Base-by-base conservation (phyloP, 2,329 filamentous ascomycete genomes). In the Fusarium chaquense region DNA sequence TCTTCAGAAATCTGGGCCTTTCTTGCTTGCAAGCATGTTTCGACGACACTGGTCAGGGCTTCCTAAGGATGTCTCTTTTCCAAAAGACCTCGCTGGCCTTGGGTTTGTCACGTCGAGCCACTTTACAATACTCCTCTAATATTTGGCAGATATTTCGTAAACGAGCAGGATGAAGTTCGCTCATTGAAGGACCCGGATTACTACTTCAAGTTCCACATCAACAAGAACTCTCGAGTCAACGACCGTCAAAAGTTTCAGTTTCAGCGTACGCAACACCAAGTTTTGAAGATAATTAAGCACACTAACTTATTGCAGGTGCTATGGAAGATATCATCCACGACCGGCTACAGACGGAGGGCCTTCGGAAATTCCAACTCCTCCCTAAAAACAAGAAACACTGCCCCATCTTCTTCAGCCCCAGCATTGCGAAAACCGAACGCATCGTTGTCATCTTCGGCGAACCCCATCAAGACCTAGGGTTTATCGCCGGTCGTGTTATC, bases 371-470 rank as follows among this genome's bases (percentile, higher is more conserved):
- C 7, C 83, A 83, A 16, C 84, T 97, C 3, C 6, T 67, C 6
- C 56, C 63, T 2, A 56, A 30, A n/a, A 56, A 62, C 44, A 46
- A 87, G 9, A 89, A 89, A 0, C 88, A 93, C 66, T 82, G 93
- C 9, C 89, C 90, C 0, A 92, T 98, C 72, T 87, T 95, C 62
- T 80, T 59, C 26, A 83, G 79, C 10, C 70, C 81, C 9, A 83
- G 89, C 62, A 78, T 96, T 5, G 73, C 78, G 24, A 78, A 77
- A 12, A 87, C 87, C 58, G 83, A 85, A 47, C 90, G 91, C 41
- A 81, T 97, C 18, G 82, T 97, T 24, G 79, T 97, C 46, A 80
- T 97, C 54, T 87, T 97, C 72, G 93, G 93, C 58, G 91, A 96
- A 72, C 82, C 86, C 2, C 77, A 77, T 4, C 90, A 95, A 74